Percentiles rank a stretch among this genome's conserved stretches.
Evolutionary conservation across 331 rosid species (phyloP).

Genomic region (Stylosanthes scabra): DNA sequence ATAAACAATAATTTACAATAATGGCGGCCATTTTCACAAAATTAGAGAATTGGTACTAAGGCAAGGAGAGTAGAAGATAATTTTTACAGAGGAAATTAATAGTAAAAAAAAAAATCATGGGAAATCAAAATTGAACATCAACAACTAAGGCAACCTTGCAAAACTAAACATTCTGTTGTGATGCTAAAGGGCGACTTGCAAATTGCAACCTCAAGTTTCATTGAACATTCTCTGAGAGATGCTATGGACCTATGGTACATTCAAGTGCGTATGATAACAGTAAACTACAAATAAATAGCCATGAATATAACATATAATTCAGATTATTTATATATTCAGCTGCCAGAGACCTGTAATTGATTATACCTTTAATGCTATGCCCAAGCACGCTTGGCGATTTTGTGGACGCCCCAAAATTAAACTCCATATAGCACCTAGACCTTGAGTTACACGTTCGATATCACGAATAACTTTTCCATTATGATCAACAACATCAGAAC

Average conservation of each 20-base stretch:
- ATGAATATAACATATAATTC: constrained; percentile 23
- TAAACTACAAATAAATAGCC: constrained; percentile 25
- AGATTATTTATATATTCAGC: constrained; percentile 20
- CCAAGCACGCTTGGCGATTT: constrained; percentile 85
- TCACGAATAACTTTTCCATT: constrained; percentile 79
- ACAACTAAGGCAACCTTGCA: neutral
- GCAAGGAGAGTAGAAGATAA: neutral
- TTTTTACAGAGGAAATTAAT: neutral
- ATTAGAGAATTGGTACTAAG: neutral
- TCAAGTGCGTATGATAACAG: neutral
- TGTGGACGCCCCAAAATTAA: constrained; percentile 92
- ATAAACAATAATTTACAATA: constrained; percentile 11
- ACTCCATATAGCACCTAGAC: constrained; percentile 98
- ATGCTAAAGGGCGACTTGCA: constrained; percentile 23
- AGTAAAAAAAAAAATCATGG: neutral
- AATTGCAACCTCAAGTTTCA: constrained; percentile 15
- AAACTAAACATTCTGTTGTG: neutral
- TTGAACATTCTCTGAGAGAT: neutral
- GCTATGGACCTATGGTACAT: constrained; percentile 7
- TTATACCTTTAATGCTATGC: constrained; percentile 83
- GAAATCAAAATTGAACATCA: constrained; percentile 9
- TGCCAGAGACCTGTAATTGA: constrained; percentile 14
- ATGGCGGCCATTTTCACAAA: constrained; percentile 12
- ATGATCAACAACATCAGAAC: constrained; percentile 65
- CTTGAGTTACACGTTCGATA: constrained; percentile 96